Conservation (phyloP, 148 eudicot genomes). For the Dysphania ambrosioides region DNA sequence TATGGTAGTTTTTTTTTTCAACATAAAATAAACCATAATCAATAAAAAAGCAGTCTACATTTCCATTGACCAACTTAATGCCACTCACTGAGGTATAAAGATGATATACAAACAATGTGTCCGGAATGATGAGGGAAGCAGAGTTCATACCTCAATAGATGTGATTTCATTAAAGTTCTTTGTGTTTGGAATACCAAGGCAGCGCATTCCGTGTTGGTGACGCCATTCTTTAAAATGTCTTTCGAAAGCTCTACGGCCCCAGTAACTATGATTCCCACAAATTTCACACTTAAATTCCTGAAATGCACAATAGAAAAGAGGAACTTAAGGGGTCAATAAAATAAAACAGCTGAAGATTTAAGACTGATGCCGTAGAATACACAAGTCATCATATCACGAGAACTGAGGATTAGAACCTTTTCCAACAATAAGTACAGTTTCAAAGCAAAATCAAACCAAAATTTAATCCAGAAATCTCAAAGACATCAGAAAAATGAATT, state of each 20-base stretch:
- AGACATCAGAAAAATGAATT: neutral
- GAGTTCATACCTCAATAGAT: conserved; percentile 61
- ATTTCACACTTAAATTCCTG: conserved; percentile 99
- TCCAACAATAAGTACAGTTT: neutral
- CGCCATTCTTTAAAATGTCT: conserved; percentile 97
- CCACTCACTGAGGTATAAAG: neutral
- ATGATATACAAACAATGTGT: neutral
- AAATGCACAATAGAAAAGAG: conserved; percentile 8
- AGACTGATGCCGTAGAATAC: neutral
- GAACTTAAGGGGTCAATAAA: conserved; percentile 9
- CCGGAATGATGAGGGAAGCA: neutral
- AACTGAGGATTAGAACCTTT: neutral
- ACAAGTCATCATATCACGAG: neutral
- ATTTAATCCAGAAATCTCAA: conserved; percentile 1
- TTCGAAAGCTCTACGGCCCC: conserved; percentile 98
- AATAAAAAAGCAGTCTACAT: neutral
- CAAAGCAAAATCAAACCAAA: neutral
- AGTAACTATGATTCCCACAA: conserved; percentile 92
- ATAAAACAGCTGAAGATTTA: neutral
- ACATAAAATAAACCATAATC: no score
- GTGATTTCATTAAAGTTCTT: conserved; percentile 97
- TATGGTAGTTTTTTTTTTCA: neutral
- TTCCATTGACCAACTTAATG: neutral
- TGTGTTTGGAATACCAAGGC: conserved; percentile 97
- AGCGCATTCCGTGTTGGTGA: conserved; percentile 99